Evolutionary conservation across 1,284 basidiomycete species (phyloP), one percentile per base, ranked within the genome.

Genomic region (Puccinia coronata): DNA sequence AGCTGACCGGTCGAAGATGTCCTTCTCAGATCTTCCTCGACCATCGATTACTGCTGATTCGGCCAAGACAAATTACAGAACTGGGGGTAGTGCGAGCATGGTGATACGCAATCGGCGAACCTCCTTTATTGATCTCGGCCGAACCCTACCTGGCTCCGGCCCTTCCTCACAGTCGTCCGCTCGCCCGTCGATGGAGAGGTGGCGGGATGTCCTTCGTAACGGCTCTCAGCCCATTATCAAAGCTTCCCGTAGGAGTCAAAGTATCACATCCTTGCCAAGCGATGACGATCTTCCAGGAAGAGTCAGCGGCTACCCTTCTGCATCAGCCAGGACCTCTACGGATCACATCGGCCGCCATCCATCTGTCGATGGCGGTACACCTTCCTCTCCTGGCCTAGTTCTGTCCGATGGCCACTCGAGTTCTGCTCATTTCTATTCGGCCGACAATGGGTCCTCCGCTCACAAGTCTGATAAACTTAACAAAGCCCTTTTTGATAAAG

Each of bases 401-500:
- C 49, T 36, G 8, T 5, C 53, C 39, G 61, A 76, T 4, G 61
- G 51, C 23, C 28, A 28, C 5, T 53, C 43, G 43, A 47, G 23
- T 16, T 34, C 79, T 31, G 25, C 31, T 4, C n/a, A 28, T 25
- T 69, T 49, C n/a, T 43, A 31, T 14, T 18, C 28, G n/a, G 16
- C 14, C 12, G 28, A 61, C 25, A 71, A 71, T 11, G 47, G 31
- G 0, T 36, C 49, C 39, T 12, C 43, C 39, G 61, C 41, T 53
- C 12, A 39, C 16, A 72, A 73, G 41, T 11, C 47, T 63, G 34
- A 78, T 71, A 1, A 41, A 65, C 0, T 31, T 43, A 49, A 41
- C 78, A 43, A 61, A 57, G 53, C 43, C 20, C 34, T 39, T 1
- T 69, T 97, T 94, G 94, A 96, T 84, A 86, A 84, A 11, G 94